Base-by-base conservation (phyloP, 352 stramenopile genomes). In the Pythium plurisporium region DNA sequence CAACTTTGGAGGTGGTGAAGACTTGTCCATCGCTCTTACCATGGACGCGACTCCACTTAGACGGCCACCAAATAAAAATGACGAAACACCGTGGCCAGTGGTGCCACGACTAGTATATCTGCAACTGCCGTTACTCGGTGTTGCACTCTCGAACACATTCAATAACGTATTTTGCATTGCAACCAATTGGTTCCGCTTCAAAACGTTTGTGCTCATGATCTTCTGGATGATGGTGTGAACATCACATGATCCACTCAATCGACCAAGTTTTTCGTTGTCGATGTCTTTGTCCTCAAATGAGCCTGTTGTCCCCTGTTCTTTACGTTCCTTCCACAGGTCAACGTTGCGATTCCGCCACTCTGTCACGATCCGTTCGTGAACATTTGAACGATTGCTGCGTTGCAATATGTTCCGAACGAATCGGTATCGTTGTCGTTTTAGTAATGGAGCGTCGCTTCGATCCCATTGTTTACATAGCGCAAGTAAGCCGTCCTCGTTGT, bases 281-380 rank as follows among this genome's bases (percentile, higher is more conserved):
- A 12, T 36, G 30, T 36, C 30, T n/a, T n/a, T n/a, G n/a, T n/a
- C n/a, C n/a, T n/a, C n/a, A n/a, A n/a, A n/a, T n/a, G n/a, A n/a
- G n/a, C n/a, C n/a, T n/a, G n/a, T n/a, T n/a, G n/a, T n/a, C n/a
- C n/a, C n/a, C n/a, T n/a, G n/a, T n/a, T n/a, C n/a, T n/a, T n/a
- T n/a, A n/a, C n/a, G n/a, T n/a, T n/a, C 44, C 8, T 40, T 10
- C 59, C 51, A 67, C 1, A 67, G 55, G 25, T 62, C 53, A 5
- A 40, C 29, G 17, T 58, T 61, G 3, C 51, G 33, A 17, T 29
- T 61, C 26, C 59, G 42, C 59, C 50, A 66, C 22, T 67, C 60
- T 12, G n/a, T n/a, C n/a, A n/a, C n/a, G n/a, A n/a, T n/a, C n/a
- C n/a, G n/a, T n/a, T n/a, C n/a, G 53, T 55, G 27, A 29, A 55